Base-by-base conservation (phyloP, 371 early-diverging fungal genomes). In the Rhizopus arrhizus region DNA sequence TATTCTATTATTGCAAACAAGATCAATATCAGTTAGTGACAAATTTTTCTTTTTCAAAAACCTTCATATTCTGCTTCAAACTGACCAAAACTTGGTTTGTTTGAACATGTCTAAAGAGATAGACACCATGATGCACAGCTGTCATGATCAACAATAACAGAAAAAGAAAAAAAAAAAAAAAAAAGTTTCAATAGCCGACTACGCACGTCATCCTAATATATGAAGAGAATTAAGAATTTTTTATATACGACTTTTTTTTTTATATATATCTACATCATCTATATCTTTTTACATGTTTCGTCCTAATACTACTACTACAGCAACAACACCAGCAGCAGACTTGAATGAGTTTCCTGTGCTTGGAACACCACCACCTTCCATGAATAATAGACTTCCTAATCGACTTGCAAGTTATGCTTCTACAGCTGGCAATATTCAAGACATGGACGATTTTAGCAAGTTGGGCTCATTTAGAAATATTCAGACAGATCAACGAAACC, bases 21-120 rank as follows among this genome's bases (percentile, higher is more conserved):
- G 48, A 11, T 11, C 9, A 11, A 36, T 6, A 36, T 6, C 2
- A 9, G 36, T 36, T 0, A 4, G 5, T 8, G 15, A 2, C 15
- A 4, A 35, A 12, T 45, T 28, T 36, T 54, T 32, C 11, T 43
- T 29, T 42, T 22, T 13, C 11, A 48, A 15, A 11, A 36, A 74
- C 81, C 75, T 78, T 72, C 61, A 78, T 70, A 40, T 56, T 65
- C 33, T 70, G 74, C 52, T 71, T 71, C 10, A 68, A 62, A 63
- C 77, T 77, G 9, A 85, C 82, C 59, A 85, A 73, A 45, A 85
- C 77, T 61, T 85, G 86, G 9, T 83, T 74, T 51, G 86, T 84
- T 60, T 85, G 86, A 61, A 85, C 72, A 64, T 85, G 80, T 51
- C 86, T 74, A 60, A 79, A 85, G 42, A 85, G 73, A 53, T 83